A percentile compares a stretch with the other conserved stretches of the same genome.
Evolutionary conservation across 2,329 filamentous ascomycete species (phyloP).

Genomic region (Botryotinia narcissicola): DNA sequence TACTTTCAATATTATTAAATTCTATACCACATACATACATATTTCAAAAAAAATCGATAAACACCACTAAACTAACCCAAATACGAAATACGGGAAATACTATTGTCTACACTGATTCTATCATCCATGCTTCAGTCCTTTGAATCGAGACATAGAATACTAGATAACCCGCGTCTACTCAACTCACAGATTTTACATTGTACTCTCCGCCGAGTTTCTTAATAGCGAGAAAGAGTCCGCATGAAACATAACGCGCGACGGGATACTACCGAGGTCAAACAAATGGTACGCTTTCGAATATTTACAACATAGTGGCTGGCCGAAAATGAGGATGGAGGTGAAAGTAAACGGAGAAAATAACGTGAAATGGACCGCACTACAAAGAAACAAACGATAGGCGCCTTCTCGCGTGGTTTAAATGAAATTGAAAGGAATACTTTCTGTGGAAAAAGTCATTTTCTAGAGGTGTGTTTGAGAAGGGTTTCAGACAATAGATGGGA

Average conservation of each 20-base stretch:
- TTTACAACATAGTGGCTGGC: not conserved
- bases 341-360: no score
- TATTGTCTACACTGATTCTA: no score
- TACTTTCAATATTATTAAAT: no score
- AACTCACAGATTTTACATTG: not conserved
- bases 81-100: no score
- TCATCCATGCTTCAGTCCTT: fast-evolving
- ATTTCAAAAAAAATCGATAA: no score
- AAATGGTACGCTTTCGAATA: not conserved
- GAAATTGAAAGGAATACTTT: not conserved
- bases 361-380: no score
- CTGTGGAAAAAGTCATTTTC: not conserved
- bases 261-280: not conserved
- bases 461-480: not conserved
- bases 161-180: fast-evolving
- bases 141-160: not conserved
- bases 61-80: no score
- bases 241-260: not conserved
- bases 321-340: not conserved
- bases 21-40: no score
- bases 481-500: not conserved
- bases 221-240: not conserved
- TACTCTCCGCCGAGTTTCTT: not conserved
- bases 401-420: no score
- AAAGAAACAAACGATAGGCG: no score